Conservation (phyloP, 805 yeast genomes). For the Suhomyces sp. region DNA sequence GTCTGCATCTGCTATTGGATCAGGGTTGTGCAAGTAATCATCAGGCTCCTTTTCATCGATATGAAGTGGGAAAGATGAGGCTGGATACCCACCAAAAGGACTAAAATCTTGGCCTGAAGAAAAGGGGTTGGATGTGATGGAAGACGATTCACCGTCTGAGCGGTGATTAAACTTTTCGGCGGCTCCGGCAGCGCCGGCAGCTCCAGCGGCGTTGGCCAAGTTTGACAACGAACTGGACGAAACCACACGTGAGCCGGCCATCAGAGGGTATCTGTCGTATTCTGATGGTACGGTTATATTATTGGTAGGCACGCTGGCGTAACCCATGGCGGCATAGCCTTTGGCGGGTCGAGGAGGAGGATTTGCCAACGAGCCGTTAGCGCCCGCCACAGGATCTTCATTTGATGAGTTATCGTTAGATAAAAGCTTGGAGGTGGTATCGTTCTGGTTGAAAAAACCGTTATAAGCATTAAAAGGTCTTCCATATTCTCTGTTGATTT, state of each 20-base stretch:
- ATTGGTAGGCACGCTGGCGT: constrained; percentile 6
- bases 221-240: constrained; percentile 41
- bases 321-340: constrained; percentile 4
- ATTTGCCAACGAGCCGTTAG: constrained; percentile 1
- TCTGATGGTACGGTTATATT: constrained; percentile 48
- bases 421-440: constrained; percentile 36
- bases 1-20: constrained; percentile 28
- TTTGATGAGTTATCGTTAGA: constrained; percentile 16
- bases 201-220: constrained; percentile 6
- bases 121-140: constrained; percentile 20
- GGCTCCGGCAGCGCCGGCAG: constrained; percentile 2
- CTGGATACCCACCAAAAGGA: constrained; percentile 31
- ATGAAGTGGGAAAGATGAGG: constrained; percentile 25
- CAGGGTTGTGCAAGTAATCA: constrained; percentile 30
- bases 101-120: constrained; percentile 20
- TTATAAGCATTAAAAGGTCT: constrained; percentile 41
- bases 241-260: constrained; percentile 55
- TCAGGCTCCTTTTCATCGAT: constrained; percentile 29
- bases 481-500: constrained; percentile 24
- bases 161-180: constrained; percentile 1
- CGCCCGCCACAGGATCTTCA: constrained; percentile 7
- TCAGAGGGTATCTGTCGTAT: constrained; percentile 66
- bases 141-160: constrained; percentile 10
- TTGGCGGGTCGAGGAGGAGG: constrained; percentile 1
- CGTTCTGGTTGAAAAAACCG: constrained; percentile 40